phyloP scores from a whole-genome alignment of 2,329 filamentous ascomycete species.

The Lasiodiplodia citricola region DNA sequence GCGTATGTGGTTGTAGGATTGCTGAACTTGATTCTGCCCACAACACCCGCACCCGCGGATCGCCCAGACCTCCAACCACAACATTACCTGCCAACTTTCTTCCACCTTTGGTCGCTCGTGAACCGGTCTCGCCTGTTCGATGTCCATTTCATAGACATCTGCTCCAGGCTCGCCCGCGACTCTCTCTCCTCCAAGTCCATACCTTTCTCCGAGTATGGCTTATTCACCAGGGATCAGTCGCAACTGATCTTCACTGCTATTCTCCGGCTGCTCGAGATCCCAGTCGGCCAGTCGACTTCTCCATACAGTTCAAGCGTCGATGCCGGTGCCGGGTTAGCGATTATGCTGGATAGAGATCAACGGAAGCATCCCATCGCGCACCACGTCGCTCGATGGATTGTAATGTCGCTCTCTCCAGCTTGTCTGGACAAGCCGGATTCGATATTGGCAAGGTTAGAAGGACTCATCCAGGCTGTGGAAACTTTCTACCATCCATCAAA shows the following conservation, averaged over 20 bases:
- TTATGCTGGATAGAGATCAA: constrained; percentile 88
- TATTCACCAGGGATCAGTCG: constrained; percentile 91
- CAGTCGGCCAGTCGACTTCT: constrained; percentile 92
- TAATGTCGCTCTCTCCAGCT: constrained; percentile 87
- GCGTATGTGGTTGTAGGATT: constrained; percentile 91
- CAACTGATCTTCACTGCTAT: constrained; percentile 92
- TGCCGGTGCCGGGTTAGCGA: constrained; percentile 78
- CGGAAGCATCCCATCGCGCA: constrained; percentile 92
- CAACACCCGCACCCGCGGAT: constrained; percentile 73
- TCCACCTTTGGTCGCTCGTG: constrained; percentile 94
- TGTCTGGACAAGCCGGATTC: constrained; percentile 80
- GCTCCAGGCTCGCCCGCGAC: constrained; percentile 86
- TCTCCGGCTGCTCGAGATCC: constrained; percentile 88
- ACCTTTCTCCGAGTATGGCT: constrained; percentile 82
- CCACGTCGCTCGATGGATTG: constrained; percentile 89
- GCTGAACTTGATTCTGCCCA: constrained; percentile 87
- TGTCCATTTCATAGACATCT: constrained; percentile 83
- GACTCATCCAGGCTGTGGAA: constrained; percentile 90
- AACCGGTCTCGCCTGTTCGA: constrained; percentile 89
- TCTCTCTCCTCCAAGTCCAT: constrained; percentile 76
- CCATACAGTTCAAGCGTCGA: constrained; percentile 85
- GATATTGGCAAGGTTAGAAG: constrained; percentile 83
- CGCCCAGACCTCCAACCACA: constrained; percentile 81
- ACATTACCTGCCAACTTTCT: constrained; percentile 89
- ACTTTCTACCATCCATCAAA: constrained; percentile 99